Percentiles rank a stretch among this genome's conserved stretches.
These are phyloP conservation scores for Abrus precatorius DNA, from an alignment of 306 rosid species.

Conservation along the genomic window DNA sequence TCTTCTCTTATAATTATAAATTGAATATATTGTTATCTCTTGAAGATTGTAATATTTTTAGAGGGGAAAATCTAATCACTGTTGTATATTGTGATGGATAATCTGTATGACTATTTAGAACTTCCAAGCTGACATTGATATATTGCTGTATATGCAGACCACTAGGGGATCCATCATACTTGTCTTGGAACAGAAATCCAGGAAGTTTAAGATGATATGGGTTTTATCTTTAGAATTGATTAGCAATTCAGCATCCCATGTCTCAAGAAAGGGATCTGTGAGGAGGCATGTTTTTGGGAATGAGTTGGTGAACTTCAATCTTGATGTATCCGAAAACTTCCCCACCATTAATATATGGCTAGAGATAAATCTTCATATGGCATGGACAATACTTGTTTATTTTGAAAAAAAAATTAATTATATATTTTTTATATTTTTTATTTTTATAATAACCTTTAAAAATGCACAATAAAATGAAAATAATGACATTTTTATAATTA, in stretches of 20 bases:
- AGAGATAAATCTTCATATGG: not conserved
- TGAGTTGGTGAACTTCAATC: conserved; percentile 19
- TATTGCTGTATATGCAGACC: conserved; percentile 72
- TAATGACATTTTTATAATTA: no score
- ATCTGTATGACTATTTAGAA: not conserved
- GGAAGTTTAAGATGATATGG: conserved; percentile 47
- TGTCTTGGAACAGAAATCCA: conserved; percentile 83
- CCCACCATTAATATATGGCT: conserved; percentile 15
- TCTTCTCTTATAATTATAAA: not conserved
- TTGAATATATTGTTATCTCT: not conserved
- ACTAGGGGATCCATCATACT: conserved; percentile 87
- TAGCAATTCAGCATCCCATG: not conserved
- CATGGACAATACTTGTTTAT: not conserved
- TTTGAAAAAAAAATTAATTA: no score
- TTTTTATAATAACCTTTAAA: no score
- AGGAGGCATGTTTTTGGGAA: conserved; percentile 28
- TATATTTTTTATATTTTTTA: no score
- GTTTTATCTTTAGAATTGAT: conserved; percentile 30
- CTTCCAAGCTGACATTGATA: conserved; percentile 38
- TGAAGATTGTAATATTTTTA: not conserved
- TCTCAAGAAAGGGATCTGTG: conserved; percentile 20
- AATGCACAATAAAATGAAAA: no score
- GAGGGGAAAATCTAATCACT: not conserved
- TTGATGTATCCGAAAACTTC: conserved; percentile 13
- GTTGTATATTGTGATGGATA: conserved; percentile 16